Conservation (phyloP, 805 yeast genomes). For the Maudiozyma pseudohumilis region DNA sequence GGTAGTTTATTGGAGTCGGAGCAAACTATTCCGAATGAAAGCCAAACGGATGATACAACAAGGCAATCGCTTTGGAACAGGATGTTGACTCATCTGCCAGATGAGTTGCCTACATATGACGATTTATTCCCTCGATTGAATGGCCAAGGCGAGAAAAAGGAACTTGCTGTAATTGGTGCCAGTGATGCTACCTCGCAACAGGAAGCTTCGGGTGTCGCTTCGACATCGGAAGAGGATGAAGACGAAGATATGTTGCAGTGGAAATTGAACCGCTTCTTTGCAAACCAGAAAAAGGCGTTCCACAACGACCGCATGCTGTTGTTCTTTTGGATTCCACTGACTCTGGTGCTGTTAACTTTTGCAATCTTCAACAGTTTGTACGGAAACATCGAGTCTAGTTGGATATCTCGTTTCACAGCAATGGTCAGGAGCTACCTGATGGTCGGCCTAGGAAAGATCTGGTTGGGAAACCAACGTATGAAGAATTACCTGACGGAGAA, state of each 20-base stretch:
- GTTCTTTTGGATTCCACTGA: slow-evolving; percentile 85
- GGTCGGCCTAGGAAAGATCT: slow-evolving; percentile 36
- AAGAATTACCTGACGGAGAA: slow-evolving; percentile 34
- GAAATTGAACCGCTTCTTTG: slow-evolving; percentile 31
- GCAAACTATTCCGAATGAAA: too few relatives aligned
- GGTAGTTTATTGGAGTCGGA: too few relatives aligned
- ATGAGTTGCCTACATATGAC: slow-evolving; percentile 60
- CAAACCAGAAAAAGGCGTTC: slow-evolving; percentile 37
- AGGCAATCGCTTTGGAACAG: slow-evolving; percentile 30
- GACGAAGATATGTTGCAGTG: slow-evolving; percentile 29
- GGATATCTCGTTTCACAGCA: slow-evolving; percentile 19
- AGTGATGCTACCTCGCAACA: not conserved
- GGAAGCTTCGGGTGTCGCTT: not conserved
- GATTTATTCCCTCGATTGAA: slow-evolving; percentile 51
- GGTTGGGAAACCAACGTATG: slow-evolving; percentile 45
- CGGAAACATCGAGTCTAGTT: slow-evolving; percentile 23
- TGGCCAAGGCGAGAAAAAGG: not conserved
- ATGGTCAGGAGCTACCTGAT: slow-evolving; percentile 34
- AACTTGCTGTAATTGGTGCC: not conserved
- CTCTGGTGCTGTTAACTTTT: slow-evolving; percentile 44
- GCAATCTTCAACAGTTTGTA: slow-evolving; percentile 33
- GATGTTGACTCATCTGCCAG: slow-evolving; percentile 31
- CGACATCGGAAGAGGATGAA: slow-evolving; percentile 22
- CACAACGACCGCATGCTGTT: slow-evolving; percentile 73
- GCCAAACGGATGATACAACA: slow-evolving; percentile 7